A percentile compares a stretch with the other conserved stretches of the same genome.
These are phyloP conservation scores for Colletotrichum nymphaeae DNA, from an alignment of 2,329 filamentous ascomycete genomes.

Conservation along the genomic window DNA sequence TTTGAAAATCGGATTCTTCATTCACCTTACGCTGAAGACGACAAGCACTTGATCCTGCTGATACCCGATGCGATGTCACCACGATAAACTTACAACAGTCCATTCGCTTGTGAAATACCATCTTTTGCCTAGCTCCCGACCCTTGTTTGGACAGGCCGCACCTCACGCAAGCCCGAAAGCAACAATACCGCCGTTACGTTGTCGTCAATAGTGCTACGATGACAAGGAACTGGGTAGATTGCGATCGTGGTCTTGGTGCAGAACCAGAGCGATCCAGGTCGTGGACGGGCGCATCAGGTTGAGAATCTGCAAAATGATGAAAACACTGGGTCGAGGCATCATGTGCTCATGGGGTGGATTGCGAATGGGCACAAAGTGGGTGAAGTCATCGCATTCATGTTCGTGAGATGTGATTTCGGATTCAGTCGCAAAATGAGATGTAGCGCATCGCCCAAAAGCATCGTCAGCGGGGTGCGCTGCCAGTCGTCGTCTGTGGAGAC, in stretches of 20 bases:
- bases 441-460: slow-evolving; percentile 1
- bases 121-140: neutral
- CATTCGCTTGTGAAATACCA: neutral
- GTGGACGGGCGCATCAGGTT: neutral
- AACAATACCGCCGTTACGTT: neutral
- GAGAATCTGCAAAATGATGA: neutral
- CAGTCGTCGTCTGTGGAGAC: slow-evolving; percentile 14
- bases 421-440: slow-evolving; percentile 7
- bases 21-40: neutral
- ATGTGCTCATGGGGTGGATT: slow-evolving; percentile 1
- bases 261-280: neutral
- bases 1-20: neutral
- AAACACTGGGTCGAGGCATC: slow-evolving; percentile 12
- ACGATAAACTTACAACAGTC: neutral
- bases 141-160: neutral
- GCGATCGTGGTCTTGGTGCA: neutral
- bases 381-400: neutral
- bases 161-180: neutral
- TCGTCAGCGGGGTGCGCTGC: neutral
- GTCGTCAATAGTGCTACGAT: neutral
- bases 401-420: neutral
- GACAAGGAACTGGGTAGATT: neutral
- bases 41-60: neutral
- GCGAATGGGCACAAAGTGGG: neutral
- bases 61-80: neutral